These are phyloP conservation scores for Pseudocercospora vitis DNA, from an alignment of 2,329 filamentous ascomycete species.

Conservation along the genomic window DNA sequence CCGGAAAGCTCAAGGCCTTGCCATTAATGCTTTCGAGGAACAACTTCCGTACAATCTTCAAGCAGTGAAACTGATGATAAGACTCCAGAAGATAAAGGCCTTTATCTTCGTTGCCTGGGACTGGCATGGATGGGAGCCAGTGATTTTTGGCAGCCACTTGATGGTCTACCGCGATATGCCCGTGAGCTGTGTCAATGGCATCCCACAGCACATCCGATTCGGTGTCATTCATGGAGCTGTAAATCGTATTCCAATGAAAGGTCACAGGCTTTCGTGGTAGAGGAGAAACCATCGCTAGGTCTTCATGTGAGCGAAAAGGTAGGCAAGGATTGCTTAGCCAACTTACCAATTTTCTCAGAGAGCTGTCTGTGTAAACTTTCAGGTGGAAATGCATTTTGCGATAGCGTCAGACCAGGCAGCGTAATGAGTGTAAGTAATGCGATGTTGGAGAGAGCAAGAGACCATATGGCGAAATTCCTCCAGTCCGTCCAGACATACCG, in stretches of 20 bases:
- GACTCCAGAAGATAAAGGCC: conserved; percentile 22
- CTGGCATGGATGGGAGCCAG: conserved; percentile 17
- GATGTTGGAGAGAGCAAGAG: background rate
- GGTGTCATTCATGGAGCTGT: conserved; percentile 18
- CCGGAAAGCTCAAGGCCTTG: conserved; percentile 11
- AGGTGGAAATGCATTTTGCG: background rate
- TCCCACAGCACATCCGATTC: conserved; percentile 17
- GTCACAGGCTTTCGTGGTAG: conserved; percentile 9
- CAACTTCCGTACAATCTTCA: conserved; percentile 18
- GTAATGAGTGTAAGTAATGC: background rate
- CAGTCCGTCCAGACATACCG: no score
- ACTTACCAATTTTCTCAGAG: background rate
- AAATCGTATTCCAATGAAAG: conserved; percentile 20
- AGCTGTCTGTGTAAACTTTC: background rate
- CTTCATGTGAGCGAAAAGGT: background rate
- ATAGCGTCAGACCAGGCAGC: background rate
- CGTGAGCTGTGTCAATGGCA: conserved; percentile 18
- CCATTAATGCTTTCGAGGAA: conserved; percentile 12
- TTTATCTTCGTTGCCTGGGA: conserved; percentile 10
- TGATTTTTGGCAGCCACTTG: conserved; percentile 7
- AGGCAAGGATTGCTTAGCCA: background rate
- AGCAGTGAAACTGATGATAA: conserved; percentile 24
- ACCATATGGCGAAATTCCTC: background rate
- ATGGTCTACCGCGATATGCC: conserved; percentile 18
- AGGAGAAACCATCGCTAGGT: background rate